Conservation (phyloP, 108 stramenopile species). For the Pseudonitzschia delicatissima region DNA sequence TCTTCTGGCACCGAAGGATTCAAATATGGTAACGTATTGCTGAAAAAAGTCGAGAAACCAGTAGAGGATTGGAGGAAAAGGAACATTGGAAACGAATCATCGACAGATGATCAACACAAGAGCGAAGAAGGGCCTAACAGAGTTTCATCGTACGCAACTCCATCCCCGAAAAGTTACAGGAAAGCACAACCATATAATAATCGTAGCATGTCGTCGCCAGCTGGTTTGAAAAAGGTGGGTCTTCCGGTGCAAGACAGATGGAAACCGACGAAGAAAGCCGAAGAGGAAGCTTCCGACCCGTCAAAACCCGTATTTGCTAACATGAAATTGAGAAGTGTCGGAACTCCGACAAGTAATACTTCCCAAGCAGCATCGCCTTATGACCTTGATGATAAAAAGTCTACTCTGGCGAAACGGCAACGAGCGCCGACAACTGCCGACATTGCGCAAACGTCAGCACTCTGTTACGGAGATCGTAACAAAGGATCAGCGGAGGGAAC, state of each 20-base stretch:
- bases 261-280: neutral
- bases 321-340: neutral
- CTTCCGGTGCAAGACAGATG: constrained; percentile 2
- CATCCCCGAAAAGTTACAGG: neutral
- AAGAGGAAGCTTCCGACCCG: neutral
- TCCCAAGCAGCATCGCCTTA: neutral
- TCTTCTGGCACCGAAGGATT: neutral
- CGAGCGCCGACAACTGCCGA: neutral
- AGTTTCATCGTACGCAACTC: too few relatives aligned
- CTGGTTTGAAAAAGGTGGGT: constrained; percentile 1
- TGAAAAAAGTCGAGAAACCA: constrained; percentile 1
- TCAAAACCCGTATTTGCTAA: neutral
- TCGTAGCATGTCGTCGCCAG: neutral
- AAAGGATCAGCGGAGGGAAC: neutral
- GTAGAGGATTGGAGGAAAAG: constrained; percentile 3
- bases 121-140: too few relatives aligned
- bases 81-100: neutral
- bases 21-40: neutral
- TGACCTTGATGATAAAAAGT: neutral
- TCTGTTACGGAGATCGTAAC: too few relatives aligned
- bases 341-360: neutral
- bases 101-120: neutral
- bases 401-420: neutral
- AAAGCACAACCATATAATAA: neutral
- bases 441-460: too few relatives aligned